Conservation (phyloP, 805 yeast genomes). For the Jamesozyma lodderae region DNA sequence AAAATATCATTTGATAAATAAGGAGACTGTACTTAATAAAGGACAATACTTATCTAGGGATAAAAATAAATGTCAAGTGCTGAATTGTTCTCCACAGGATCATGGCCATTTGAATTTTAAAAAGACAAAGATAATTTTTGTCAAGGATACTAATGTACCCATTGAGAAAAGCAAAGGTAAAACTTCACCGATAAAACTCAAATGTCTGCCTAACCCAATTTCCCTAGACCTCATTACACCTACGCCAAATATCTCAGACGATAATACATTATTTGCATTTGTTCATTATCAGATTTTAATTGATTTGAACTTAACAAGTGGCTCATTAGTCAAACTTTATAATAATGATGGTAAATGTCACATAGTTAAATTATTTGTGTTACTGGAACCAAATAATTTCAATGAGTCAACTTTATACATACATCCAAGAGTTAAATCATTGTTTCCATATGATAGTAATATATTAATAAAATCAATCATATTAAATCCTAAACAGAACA, state of each 20-base stretch:
- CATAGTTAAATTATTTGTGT: constrained; percentile 15
- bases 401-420: constrained; percentile 10
- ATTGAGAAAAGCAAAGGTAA: background rate
- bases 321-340: constrained; percentile 12
- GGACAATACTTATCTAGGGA: background rate
- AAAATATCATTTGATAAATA: constrained; percentile 14
- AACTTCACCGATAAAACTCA: constrained; percentile 1
- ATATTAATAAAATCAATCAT: constrained; percentile 7
- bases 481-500: background rate
- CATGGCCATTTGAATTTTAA: constrained; percentile 17
- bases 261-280: constrained; percentile 25
- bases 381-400: constrained; percentile 18
- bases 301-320: constrained; percentile 18
- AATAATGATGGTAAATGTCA: background rate
- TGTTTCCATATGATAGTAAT: constrained; percentile 6
- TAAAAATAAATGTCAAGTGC: constrained; percentile 15
- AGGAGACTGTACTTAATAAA: background rate
- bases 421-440: constrained; percentile 20
- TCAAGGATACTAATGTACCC: constrained; percentile 9
- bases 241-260: constrained; percentile 9
- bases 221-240: constrained; percentile 11
- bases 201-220: constrained; percentile 12
- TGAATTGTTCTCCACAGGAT: constrained; percentile 13
- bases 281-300: constrained; percentile 13
- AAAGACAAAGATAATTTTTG: constrained; percentile 16